Conservation (phyloP, 139 green algal species). For the Chlorokybus atmophyticus region DNA sequence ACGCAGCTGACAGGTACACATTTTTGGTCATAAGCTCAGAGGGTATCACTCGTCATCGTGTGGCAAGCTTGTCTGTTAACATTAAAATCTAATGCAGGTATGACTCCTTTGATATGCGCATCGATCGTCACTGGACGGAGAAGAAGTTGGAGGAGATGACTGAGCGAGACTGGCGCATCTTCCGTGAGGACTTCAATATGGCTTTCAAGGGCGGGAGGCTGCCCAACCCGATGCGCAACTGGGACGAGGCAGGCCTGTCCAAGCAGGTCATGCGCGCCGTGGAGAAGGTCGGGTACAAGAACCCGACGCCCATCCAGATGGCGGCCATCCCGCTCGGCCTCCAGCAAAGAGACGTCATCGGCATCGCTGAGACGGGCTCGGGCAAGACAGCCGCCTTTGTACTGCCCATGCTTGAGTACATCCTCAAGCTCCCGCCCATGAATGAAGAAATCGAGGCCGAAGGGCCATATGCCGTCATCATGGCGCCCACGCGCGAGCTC, state of each 20-base stretch:
- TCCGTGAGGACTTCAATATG: slow-evolving; percentile 98
- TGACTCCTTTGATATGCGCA: slow-evolving; percentile 53
- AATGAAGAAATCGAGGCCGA: slow-evolving; percentile 57
- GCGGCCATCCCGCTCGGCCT: slow-evolving; percentile 88
- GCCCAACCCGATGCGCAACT: slow-evolving; percentile 37
- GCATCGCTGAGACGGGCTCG: slow-evolving; percentile 71
- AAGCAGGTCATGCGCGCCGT: slow-evolving; percentile 26
- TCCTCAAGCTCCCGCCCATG: slow-evolving; percentile 80
- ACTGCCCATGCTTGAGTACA: slow-evolving; percentile 90
- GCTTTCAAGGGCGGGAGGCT: slow-evolving; percentile 37
- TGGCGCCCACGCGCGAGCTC: slow-evolving; percentile 80
- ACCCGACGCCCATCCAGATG: slow-evolving; percentile 95
- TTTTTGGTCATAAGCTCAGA: too few relatives aligned
- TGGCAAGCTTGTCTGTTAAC: too few relatives aligned
- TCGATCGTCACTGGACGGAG: slow-evolving; percentile 73
- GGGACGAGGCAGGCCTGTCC: slow-evolving; percentile 31
- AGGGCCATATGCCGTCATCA: slow-evolving; percentile 81
- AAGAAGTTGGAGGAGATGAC: slow-evolving; percentile 57
- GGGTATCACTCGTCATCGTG: too few relatives aligned
- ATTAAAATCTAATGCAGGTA: too few relatives aligned
- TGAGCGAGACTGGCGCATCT: slow-evolving; percentile 98
- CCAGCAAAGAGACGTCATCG: slow-evolving; percentile 83
- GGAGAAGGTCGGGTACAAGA: slow-evolving; percentile 63
- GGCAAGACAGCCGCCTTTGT: slow-evolving; percentile 96
- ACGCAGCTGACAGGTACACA: too few relatives aligned